Percentiles rank a stretch among this genome's conserved stretches.
Conservation (phyloP, 1,139 yeast species). For the Hansenula lynferdii region DNA sequence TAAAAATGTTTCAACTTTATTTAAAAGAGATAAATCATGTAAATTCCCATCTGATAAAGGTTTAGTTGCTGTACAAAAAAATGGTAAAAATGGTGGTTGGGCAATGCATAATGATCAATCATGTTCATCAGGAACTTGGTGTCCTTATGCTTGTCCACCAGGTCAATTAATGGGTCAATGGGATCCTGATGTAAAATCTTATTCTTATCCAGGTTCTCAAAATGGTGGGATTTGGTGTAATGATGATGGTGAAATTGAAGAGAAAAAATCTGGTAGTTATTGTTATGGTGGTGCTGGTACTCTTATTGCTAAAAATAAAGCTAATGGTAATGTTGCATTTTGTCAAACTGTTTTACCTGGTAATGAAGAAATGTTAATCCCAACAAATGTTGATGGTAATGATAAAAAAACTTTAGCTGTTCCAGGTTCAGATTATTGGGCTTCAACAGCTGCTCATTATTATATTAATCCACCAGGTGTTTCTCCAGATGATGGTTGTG, state of each 20-base stretch:
- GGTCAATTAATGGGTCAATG: constrained; percentile 80
- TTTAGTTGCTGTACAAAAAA: constrained; percentile 60
- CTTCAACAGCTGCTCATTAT: constrained; percentile 80
- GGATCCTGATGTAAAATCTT: constrained; percentile 57
- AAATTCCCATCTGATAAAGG: constrained; percentile 62
- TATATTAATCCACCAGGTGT: constrained; percentile 87
- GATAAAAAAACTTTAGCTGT: constrained; percentile 59
- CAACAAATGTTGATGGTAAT: constrained; percentile 56
- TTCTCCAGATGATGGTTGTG: constrained; percentile 69
- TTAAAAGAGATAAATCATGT: constrained; percentile 44
- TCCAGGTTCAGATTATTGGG: constrained; percentile 74
- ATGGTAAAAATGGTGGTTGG: constrained; percentile 72
- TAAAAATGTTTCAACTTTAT: constrained; percentile 19
- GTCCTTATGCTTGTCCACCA: constrained; percentile 87
- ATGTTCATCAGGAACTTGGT: constrained; percentile 70
- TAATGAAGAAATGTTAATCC: constrained; percentile 89
- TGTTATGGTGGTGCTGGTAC: constrained; percentile 79
- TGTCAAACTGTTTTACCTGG: constrained; percentile 95
- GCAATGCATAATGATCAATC: constrained; percentile 76
- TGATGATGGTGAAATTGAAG: constrained; percentile 59
- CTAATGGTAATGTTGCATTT: constrained; percentile 58
- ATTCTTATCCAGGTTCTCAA: constrained; percentile 66
- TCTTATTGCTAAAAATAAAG: constrained; percentile 54
- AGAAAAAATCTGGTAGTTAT: constrained; percentile 55
- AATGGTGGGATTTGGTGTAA: constrained; percentile 82